A percentile compares a stretch with the other conserved stretches of the same genome.
Evolutionary conservation across 2,329 filamentous ascomycete species (phyloP).

Genomic region (Aspergillus tanneri): DNA sequence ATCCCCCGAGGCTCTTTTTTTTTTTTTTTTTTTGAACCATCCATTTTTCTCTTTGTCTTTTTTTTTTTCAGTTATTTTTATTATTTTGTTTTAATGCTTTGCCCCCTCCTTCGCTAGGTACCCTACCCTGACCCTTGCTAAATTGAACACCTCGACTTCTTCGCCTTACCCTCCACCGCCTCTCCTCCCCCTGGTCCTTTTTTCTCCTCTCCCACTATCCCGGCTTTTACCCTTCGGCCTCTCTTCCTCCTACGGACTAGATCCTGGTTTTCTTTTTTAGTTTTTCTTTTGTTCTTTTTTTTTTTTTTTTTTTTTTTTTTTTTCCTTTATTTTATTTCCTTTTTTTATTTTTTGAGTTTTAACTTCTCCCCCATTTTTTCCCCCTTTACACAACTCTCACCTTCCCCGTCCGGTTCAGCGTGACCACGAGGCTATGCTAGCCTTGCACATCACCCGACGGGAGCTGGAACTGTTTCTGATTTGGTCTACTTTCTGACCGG

Average conservation of each 20-base stretch:
- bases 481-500: slow-evolving; percentile 23
- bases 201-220: slow-evolving; percentile 14
- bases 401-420: slow-evolving; percentile 19
- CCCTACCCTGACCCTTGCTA: slow-evolving; percentile 23
- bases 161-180: slow-evolving; percentile 18
- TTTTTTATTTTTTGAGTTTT: too few relatives aligned
- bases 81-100: slow-evolving; percentile 10
- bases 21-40: slow-evolving; percentile 18
- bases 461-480: slow-evolving; percentile 27
- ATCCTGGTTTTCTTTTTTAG: slow-evolving; percentile 10
- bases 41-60: slow-evolving; percentile 13
- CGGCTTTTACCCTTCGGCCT: slow-evolving; percentile 15
- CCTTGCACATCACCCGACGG: slow-evolving; percentile 34
- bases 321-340: background rate
- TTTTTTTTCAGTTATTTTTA: background rate
- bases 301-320: slow-evolving; percentile 15
- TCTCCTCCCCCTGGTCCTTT: slow-evolving; percentile 16
- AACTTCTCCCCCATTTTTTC: background rate
- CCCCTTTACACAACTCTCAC: slow-evolving; percentile 1
- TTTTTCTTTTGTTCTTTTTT: slow-evolving; percentile 18
- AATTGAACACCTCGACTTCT: slow-evolving; percentile 20
- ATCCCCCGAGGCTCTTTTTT: slow-evolving; percentile 27
- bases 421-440: slow-evolving; percentile 35
- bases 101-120: slow-evolving; percentile 11
- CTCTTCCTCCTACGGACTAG: slow-evolving; percentile 18